A percentile compares a stretch with the other conserved stretches of the same genome.
These are phyloP conservation scores for Pleoardoris graminearum DNA, from an alignment of 2,329 filamentous ascomycete species.

Conservation along the genomic window DNA sequence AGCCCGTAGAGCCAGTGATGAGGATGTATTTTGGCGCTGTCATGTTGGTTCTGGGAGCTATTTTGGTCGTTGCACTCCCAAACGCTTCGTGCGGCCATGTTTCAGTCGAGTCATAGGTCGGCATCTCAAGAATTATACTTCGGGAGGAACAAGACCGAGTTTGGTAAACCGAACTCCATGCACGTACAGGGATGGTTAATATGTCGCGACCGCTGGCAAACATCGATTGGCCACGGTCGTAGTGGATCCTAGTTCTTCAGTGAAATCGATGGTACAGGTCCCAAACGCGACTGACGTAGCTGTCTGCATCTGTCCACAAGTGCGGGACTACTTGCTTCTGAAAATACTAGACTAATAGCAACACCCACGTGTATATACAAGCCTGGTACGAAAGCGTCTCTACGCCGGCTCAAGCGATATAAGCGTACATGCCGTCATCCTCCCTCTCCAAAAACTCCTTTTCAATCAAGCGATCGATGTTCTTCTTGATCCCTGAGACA, in stretches of 20 bases:
- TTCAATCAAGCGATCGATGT: conserved; percentile 80
- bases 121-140: no score
- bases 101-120: no score
- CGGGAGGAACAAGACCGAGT: not conserved
- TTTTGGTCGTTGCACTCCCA: no score
- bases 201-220: not conserved
- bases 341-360: not conserved
- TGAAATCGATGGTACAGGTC: not conserved
- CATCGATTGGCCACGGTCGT: conserved; percentile 1
- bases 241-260: not conserved
- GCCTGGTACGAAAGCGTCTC: not conserved
- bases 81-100: no score
- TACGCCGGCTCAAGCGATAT: conserved; percentile 46
- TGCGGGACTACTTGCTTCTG: not conserved
- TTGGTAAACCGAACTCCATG: not conserved
- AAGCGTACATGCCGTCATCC: conserved; percentile 48
- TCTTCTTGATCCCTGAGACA: conserved; percentile 87
- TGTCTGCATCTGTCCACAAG: not conserved
- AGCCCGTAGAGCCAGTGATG: conserved; percentile 30
- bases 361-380: not conserved
- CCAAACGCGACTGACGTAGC: conserved; percentile 1
- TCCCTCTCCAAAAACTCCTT: conserved; percentile 46
- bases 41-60: not conserved
- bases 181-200: conserved; percentile 1
- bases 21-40: conserved; percentile 15